Base-by-base conservation (phyloP, 23 red algal genomes). In the Chondrus crispus region DNA sequence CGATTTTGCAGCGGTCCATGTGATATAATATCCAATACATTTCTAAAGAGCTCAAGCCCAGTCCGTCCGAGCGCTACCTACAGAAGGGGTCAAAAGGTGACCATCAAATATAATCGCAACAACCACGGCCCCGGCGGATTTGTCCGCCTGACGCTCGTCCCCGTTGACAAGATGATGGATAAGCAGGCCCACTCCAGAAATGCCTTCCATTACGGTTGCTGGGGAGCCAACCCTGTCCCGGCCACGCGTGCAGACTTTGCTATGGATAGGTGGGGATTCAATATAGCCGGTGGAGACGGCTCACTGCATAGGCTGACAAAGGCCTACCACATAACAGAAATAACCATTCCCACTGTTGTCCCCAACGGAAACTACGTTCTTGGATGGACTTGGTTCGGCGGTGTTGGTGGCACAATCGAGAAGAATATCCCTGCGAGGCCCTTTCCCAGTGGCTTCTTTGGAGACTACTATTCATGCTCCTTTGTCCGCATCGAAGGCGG, bases 321-420 rank as follows among this genome's bases (percentile, higher is more conserved):
- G 16, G 18, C 11, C 8, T 53, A 47, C 24, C 82, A 81, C 30
- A 74, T 39, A 9, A 73, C 55, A 9, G 54, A 80, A 14, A 77
- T 94, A 19, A 53, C 50, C 30, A 66, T 94, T 35, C 92, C 92
- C 6, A 76, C 80, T 19, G 47, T 87, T 12, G 70, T 76, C 43
- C 51, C 80, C 0, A 68, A 94, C 62, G 92, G 92, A 37, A 75
- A 71, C 39, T 94, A 94, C 57, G 92, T 81, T 50, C 46, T 94
- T 32, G 92, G 92, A 19, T 94, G 84, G 81, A 64, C 54, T 22
- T 94, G 92, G 92, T 94, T 88, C 72, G 92, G 92, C 18, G 92
- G 92, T 11, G 76, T 66, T 66, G 60, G 60, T 66, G 60, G 60
- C 26, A 66, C 26, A 9, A 32, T 66, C 18, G 26, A 66, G 35